A percentile compares a stretch with the other conserved stretches of the same genome.
Conservation (phyloP, 768 basidiomycete species). For the Podaxis sp. region DNA sequence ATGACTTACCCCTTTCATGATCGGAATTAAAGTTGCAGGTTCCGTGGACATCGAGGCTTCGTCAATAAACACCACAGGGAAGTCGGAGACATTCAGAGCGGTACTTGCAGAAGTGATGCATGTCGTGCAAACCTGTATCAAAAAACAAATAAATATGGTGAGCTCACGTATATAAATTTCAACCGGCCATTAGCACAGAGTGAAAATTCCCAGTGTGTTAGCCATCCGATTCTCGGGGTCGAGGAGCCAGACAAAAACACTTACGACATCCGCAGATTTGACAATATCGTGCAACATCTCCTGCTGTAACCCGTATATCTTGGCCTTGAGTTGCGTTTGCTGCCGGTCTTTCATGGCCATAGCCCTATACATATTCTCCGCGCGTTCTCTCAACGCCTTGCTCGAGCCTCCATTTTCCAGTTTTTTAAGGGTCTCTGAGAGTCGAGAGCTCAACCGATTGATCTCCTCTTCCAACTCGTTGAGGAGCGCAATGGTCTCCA, state of each 20-base stretch:
- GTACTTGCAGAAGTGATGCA: conserved; percentile 75
- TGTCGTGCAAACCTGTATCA: conserved; percentile 77
- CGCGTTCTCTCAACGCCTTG: conserved; percentile 19
- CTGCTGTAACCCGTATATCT: conserved; percentile 54
- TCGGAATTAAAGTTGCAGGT: conserved; percentile 84
- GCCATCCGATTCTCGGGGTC: not conserved
- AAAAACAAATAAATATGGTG: conserved; percentile 1
- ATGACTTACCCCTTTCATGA: conserved; percentile 87
- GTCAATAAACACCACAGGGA: conserved; percentile 91
- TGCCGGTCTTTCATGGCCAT: conserved; percentile 27
- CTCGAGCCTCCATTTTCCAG: conserved; percentile 14
- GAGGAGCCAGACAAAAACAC: conserved; percentile 26
- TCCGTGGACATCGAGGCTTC: conserved; percentile 98
- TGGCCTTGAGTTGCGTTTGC: conserved; percentile 31
- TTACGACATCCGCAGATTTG: conserved; percentile 69
- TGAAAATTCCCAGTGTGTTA: not conserved
- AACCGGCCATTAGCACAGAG: not conserved
- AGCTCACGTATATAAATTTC: not conserved
- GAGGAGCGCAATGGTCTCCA: conserved; percentile 31
- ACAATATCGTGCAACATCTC: conserved; percentile 65
- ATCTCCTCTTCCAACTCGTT: conserved; percentile 17
- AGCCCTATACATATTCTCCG: conserved; percentile 31
- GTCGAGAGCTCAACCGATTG: conserved; percentile 16
- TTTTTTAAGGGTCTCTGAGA: conserved; percentile 20
- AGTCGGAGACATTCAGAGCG: conserved; percentile 71